Evolutionary conservation across 306 rosid genomes (phyloP).

Genomic region (Hippophae gyantsensis): DNA sequence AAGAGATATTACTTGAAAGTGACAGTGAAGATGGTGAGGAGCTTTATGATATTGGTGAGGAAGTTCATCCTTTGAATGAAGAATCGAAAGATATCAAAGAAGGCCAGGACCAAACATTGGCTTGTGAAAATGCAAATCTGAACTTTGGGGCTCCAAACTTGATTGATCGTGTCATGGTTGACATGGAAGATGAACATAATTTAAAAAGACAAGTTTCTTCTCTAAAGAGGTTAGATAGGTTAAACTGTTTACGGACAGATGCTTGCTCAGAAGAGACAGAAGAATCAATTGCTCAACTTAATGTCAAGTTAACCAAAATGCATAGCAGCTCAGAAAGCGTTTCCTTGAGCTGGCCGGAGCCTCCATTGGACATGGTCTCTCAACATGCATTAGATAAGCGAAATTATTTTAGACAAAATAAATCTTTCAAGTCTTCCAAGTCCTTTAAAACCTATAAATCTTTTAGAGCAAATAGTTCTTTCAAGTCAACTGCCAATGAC

Average conservation of each 20-base stretch:
- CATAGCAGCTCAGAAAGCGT: conserved; percentile 72
- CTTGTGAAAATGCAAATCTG: conserved; percentile 15
- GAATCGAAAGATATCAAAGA: conserved; percentile 31
- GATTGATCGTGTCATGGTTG: conserved; percentile 25
- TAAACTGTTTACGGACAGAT: conserved; percentile 47
- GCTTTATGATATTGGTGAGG: conserved; percentile 56
- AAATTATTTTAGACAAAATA: conserved; percentile 37
- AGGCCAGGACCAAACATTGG: conserved; percentile 12
- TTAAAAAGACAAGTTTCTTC: conserved; percentile 40
- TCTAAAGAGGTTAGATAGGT: conserved; percentile 51
- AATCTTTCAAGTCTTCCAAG: conserved; percentile 46
- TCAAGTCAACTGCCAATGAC: conserved; percentile 46
- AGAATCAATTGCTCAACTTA: conserved; percentile 25
- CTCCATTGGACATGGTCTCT: conserved; percentile 53
- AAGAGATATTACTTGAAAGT: conserved; percentile 59
- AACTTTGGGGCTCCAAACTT: conserved; percentile 28
- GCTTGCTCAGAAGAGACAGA: conserved; percentile 21
- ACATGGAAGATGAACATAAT: conserved; percentile 21
- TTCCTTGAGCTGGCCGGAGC: conserved; percentile 94
- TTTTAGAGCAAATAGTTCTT: conserved; percentile 37
- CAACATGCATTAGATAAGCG: conserved; percentile 41
- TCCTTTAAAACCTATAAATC: conserved; percentile 46
- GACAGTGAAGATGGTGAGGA: conserved; percentile 83
- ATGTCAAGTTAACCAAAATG: conserved; percentile 45
- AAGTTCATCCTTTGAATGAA: conserved; percentile 62